These are phyloP conservation scores for Tripterygium wilfordii DNA, from an alignment of 177 flowering plant genomes.

Conservation along the genomic window DNA sequence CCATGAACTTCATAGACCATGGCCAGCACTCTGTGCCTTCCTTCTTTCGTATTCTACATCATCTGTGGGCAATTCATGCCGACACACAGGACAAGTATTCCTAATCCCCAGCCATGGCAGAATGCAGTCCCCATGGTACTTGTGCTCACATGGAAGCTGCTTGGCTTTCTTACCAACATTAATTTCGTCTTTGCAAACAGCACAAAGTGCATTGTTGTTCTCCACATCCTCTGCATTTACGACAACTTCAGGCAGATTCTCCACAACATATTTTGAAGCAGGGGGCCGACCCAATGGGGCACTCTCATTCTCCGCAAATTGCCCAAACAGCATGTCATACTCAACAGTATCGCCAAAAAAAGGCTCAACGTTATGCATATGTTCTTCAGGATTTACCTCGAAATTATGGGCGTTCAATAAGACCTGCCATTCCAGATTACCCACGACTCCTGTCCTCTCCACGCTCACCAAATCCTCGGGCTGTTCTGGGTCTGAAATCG, in stretches of 20 bases:
- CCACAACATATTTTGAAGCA: slow-evolving; percentile 40
- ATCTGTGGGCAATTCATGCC: slow-evolving; percentile 57
- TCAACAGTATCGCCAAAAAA: slow-evolving; percentile 26
- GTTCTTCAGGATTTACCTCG: slow-evolving; percentile 13
- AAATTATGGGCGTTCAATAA: slow-evolving; percentile 25
- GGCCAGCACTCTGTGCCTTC: slow-evolving; percentile 14
- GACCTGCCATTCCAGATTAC: slow-evolving; percentile 38
- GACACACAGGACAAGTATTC: slow-evolving; percentile 82
- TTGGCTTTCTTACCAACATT: slow-evolving; percentile 32
- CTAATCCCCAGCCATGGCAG: slow-evolving; percentile 66
- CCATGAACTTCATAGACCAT: slow-evolving; percentile 9
- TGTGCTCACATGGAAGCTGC: slow-evolving; percentile 61
- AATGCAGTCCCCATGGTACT: slow-evolving; percentile 73
- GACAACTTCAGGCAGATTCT: slow-evolving; percentile 39
- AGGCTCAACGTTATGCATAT: slow-evolving; percentile 11
- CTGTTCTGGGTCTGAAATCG: not conserved
- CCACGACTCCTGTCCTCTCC: slow-evolving; percentile 16
- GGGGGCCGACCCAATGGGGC: slow-evolving; percentile 33
- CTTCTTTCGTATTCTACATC: slow-evolving; percentile 38
- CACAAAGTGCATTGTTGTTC: slow-evolving; percentile 34
- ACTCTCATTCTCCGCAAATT: slow-evolving; percentile 32
- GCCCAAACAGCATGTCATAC: slow-evolving; percentile 37
- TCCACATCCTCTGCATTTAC: slow-evolving; percentile 18
- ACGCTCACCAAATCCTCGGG: slow-evolving; percentile 15
- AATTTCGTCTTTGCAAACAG: slow-evolving; percentile 66